Evolutionary conservation across 257 asterid genomes (phyloP), one percentile per base, ranked within the genome.

Genomic region (Salvia rosmarinus): DNA sequence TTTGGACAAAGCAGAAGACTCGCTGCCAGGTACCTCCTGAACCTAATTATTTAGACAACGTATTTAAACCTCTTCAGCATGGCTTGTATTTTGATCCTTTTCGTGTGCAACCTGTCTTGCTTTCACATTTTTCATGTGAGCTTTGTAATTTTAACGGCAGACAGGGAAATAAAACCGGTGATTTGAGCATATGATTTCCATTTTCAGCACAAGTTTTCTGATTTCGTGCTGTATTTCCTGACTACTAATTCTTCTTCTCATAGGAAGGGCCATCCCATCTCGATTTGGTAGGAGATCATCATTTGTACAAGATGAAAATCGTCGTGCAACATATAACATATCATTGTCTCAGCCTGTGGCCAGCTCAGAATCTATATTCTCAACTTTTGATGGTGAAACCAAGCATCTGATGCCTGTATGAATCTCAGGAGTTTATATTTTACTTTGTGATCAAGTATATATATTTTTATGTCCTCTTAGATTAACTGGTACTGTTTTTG

Each of bases 331-430:
- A 62, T 92, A 87, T 78, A 79, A 62, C 84, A 43, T 68, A 54
- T 81, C 95, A 1, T 67, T 78, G 66, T 67, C 81, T 79, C 85
- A 79, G 46, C 91, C 89, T 39, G 81, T 54, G 37, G 49, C 71
- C 70, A 76, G 78, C 81, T 74, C 86, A 2, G 94, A 87, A 52
- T 87, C 97, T 47, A 76, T 87, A 64, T 85, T 95, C 82, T 78
- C 97, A 19, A 90, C 96, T 66, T 95, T 90, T 57, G 97, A 92
- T 20, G 95, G 80, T 57, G 99, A 95, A 90, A 87, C 79, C 88
- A 95, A 92, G 87, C 96, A 87, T 72, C 84, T 95, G 76, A 81
- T 92, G 75, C 90, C 99, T 55, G 99, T 95, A 86, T 4, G 95
- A 84, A 37, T 70, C 61, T 63, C 50, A 17, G 5, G 70, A 47